Evolutionary conservation across 805 yeast species (phyloP), one percentile per base, ranked within the genome.

Genomic region (Saturnispora halmiae): DNA sequence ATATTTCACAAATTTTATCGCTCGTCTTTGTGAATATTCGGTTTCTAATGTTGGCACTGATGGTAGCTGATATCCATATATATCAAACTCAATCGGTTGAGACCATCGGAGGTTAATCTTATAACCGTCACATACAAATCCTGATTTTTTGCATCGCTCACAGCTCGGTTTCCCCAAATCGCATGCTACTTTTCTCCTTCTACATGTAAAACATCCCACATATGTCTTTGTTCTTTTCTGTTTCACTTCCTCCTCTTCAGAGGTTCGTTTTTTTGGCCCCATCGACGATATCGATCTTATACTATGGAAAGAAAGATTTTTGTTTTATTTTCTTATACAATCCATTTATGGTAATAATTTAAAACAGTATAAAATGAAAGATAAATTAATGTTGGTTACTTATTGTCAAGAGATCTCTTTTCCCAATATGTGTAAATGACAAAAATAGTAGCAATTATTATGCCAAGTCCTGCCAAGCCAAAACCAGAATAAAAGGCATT

Each of bases 161-260:
- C 96, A 87, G 11, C 62, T 55, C 0, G 96, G 96, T 47, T 69
- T 71, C 13, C 68, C 64, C 42, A 82, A 64, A 55, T 85, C 95
- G 59, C 96, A 87, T 43, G 82, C 77, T 36, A 86, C 79, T 58
- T 85, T 82, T 34, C 95, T 60, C 13, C 79, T 65, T 33, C 95
- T 69, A 53, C 96, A 86, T 0, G 95, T 83, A 66, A 84, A 84
- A 55, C 96, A 87, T 1, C 95, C 96, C 0, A 83, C 77, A 54
- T 84, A 86, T 0, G 92, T 78, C 55, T 86, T 87, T 7, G 74
- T 72, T 43, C 78, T 61, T 46, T 60, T 66, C 14, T 25, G 39
- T 20, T 40, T 41, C 7, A n/a, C n/a, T n/a, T 14, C 16, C 34
- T 41, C 30, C 9, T 21, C 26, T 10, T 26, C 32, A 19, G 11